Evolutionary conservation across 2,329 filamentous ascomycete genomes (phyloP).

Genomic region (Dryadomyces quercivorus): DNA sequence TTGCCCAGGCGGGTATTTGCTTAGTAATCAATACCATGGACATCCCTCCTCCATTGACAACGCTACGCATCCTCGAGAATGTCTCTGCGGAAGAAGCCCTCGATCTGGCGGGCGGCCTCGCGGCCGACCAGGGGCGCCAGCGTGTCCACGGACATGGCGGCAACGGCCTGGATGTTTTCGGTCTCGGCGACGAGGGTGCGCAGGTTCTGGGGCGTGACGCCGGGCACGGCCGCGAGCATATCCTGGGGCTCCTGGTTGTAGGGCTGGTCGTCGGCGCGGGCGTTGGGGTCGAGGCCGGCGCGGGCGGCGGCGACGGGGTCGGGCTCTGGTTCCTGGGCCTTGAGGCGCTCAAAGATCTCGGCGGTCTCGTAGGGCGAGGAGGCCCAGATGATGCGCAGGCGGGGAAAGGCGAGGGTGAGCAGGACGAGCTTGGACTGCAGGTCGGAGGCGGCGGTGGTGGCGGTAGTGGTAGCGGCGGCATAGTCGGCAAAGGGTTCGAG

Average conservation of each 20-base stretch:
- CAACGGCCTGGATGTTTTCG: conserved; percentile 68
- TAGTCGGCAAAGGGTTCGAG: conserved; percentile 66
- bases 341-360: conserved; percentile 90
- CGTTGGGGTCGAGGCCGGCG: conserved; percentile 58
- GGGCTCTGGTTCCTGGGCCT: conserved; percentile 79
- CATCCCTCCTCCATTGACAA: too few relatives aligned
- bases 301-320: conserved; percentile 80
- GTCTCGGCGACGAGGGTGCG: conserved; percentile 59
- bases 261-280: conserved; percentile 49
- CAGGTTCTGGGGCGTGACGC: conserved; percentile 69
- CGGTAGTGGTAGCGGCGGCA: conserved; percentile 34
- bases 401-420: conserved; percentile 82
- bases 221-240: conserved; percentile 76
- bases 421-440: conserved; percentile 87
- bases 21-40: neutral
- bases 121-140: conserved; percentile 64
- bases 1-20: too few relatives aligned
- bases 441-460: conserved; percentile 52
- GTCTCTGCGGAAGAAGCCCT: conserved; percentile 65
- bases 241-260: conserved; percentile 84
- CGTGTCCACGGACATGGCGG: conserved; percentile 69
- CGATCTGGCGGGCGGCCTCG: conserved; percentile 64
- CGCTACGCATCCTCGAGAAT: conserved; percentile 36
- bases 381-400: conserved; percentile 86
- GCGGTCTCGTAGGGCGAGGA: conserved; percentile 89